Evolutionary conservation across 495 filamentous ascomycete genomes (phyloP).

Genomic region (Xylaria nigripes): DNA sequence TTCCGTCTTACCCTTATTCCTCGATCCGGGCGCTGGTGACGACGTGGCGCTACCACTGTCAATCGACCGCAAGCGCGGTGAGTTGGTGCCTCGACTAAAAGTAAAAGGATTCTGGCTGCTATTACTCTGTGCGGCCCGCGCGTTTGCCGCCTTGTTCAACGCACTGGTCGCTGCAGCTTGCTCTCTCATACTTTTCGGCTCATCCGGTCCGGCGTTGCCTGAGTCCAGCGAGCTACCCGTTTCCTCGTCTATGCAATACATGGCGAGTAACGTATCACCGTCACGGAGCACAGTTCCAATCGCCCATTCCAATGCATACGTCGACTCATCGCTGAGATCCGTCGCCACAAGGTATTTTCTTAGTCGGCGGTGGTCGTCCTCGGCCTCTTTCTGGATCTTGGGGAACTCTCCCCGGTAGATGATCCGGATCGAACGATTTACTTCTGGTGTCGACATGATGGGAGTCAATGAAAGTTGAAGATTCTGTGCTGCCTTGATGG

Average conservation of each 20-base stretch:
- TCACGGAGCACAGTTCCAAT: constrained; percentile 92
- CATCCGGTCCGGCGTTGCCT: constrained; percentile 31
- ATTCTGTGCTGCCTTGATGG: constrained; percentile 78
- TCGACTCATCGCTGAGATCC: constrained; percentile 86
- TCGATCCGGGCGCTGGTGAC: constrained; percentile 35
- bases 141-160: constrained; percentile 29
- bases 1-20: constrained; percentile 51
- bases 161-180: constrained; percentile 48
- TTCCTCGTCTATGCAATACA: constrained; percentile 88
- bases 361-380: constrained; percentile 65
- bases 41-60: constrained; percentile 23
- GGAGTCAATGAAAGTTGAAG: constrained; percentile 71
- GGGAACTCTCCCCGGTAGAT: constrained; percentile 81
- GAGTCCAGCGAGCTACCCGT: constrained; percentile 42
- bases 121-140: constrained; percentile 19
- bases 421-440: constrained; percentile 73
- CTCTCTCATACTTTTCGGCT: constrained; percentile 61
- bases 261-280: constrained; percentile 85
- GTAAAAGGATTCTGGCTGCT: constrained; percentile 23
- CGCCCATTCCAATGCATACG: constrained; percentile 92
- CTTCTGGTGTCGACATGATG: constrained; percentile 64
- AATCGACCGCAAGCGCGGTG: constrained; percentile 21
- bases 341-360: constrained; percentile 89
- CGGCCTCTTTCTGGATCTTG: constrained; percentile 61
- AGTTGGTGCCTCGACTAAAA: constrained; percentile 22